phyloP scores from a whole-genome alignment of 2,329 filamentous ascomycete genomes.

The Epichloe coenophiala region DNA sequence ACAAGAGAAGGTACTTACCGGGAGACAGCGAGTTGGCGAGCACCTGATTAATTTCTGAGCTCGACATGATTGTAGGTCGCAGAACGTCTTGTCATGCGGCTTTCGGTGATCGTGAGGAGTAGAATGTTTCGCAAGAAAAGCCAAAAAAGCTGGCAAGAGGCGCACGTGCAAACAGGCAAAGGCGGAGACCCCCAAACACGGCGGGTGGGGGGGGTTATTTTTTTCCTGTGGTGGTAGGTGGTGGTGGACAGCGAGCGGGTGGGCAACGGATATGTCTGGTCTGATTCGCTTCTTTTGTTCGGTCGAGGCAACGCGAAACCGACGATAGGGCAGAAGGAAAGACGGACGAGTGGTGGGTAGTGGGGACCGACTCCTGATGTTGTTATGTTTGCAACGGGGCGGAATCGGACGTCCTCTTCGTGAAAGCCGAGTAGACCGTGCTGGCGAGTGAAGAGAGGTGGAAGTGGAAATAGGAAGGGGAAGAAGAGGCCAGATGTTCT shows the following conservation, averaged over 20 bases:
- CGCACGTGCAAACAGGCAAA: conserved; percentile 7
- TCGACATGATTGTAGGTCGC: conserved; percentile 43
- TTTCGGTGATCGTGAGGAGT: conserved; percentile 11
- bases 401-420: too few species aligned
- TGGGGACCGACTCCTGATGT: too few species aligned
- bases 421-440: too few species aligned
- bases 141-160: conserved; percentile 3
- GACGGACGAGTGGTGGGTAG: neutral
- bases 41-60: conserved; percentile 93
- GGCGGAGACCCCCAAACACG: conserved; percentile 6
- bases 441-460: neutral
- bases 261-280: neutral
- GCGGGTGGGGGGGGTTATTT: conserved; percentile 4
- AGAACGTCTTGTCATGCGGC: conserved; percentile 24
- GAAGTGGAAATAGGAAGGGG: too few species aligned
- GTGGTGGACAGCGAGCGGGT: neutral
- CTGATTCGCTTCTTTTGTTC: neutral
- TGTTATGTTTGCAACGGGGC: neutral
- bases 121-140: conserved; percentile 3
- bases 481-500: too few species aligned
- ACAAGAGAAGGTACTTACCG: conserved; percentile 44
- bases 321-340: neutral
- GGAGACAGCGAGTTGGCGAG: conserved; percentile 92
- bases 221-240: neutral
- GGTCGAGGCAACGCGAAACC: neutral